Conservation (phyloP, 805 yeast species). For the Candida loeiensis region DNA sequence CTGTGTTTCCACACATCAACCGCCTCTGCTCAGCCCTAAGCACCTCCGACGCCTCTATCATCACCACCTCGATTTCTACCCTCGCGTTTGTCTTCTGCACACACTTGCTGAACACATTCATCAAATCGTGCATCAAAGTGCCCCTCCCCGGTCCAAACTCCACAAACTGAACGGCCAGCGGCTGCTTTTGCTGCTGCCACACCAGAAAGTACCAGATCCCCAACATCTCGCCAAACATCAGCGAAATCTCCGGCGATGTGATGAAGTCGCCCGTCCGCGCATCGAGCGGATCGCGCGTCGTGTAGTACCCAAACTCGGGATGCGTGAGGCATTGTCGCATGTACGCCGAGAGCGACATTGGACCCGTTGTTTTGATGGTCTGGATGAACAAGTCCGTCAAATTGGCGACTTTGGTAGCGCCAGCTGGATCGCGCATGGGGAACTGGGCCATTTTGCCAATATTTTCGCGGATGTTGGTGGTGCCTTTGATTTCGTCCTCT, state of each 20-base stretch:
- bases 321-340: slow-evolving; percentile 81
- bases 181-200: slow-evolving; percentile 53
- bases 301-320: slow-evolving; percentile 76
- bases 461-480: slow-evolving; percentile 32
- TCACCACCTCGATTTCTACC: slow-evolving; percentile 40
- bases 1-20: slow-evolving; percentile 39
- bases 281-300: slow-evolving; percentile 72
- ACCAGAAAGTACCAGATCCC: slow-evolving; percentile 65
- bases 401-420: slow-evolving; percentile 17
- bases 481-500: slow-evolving; percentile 37
- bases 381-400: slow-evolving; percentile 41
- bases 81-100: slow-evolving; percentile 18
- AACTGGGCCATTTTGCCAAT: slow-evolving; percentile 34
- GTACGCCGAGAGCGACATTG: slow-evolving; percentile 65
- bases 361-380: slow-evolving; percentile 67
- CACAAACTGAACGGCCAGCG: slow-evolving; percentile 52
- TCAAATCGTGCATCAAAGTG: slow-evolving; percentile 65
- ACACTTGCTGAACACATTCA: slow-evolving; percentile 46
- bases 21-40: slow-evolving; percentile 55
- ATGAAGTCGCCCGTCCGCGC: slow-evolving; percentile 63
- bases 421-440: slow-evolving; percentile 21
- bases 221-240: slow-evolving; percentile 80
- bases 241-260: slow-evolving; percentile 84
- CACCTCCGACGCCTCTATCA: slow-evolving; percentile 72
- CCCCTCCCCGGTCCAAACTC: slow-evolving; percentile 90